Conservation (phyloP, 306 rosid species). For the Pyrus bretschneideri region DNA sequence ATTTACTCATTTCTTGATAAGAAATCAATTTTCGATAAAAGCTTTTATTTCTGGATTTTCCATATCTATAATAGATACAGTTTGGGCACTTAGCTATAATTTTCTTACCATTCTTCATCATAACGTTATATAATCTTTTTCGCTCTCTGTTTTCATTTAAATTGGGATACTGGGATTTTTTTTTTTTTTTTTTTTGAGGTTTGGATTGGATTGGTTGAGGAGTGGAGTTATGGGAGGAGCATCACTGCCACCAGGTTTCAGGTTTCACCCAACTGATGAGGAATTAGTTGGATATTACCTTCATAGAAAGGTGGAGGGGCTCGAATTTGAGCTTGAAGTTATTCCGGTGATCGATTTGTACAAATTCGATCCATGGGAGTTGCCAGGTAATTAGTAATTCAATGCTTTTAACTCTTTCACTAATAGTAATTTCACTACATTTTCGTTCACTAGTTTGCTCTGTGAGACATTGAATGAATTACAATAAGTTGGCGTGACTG, state of each 20-base stretch:
- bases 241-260: slow-evolving; percentile 75
- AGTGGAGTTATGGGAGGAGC: slow-evolving; percentile 38
- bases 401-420: not conserved
- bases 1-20: slow-evolving; percentile 41
- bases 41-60: slow-evolving; percentile 81
- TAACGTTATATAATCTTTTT: not conserved
- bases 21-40: slow-evolving; percentile 46
- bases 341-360: slow-evolving; percentile 80
- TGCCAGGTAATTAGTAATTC: slow-evolving; percentile 59
- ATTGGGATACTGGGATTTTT: not conserved
- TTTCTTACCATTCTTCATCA: not conserved
- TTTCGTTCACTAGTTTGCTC: not conserved
- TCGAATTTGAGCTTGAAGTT: slow-evolving; percentile 82
- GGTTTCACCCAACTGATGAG: slow-evolving; percentile 89
- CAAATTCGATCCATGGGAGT: slow-evolving; percentile 93
- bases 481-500: not conserved
- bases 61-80: slow-evolving; percentile 56
- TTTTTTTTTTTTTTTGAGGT: not conserved
- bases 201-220: slow-evolving; percentile 4
- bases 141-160: not conserved
- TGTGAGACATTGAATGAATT: not conserved
- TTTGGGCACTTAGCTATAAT: slow-evolving; percentile 35
- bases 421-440: not conserved
- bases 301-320: slow-evolving; percentile 69
- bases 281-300: slow-evolving; percentile 81